Conservation (phyloP, 805 yeast genomes). For the Nakazawaea anatomiae region DNA sequence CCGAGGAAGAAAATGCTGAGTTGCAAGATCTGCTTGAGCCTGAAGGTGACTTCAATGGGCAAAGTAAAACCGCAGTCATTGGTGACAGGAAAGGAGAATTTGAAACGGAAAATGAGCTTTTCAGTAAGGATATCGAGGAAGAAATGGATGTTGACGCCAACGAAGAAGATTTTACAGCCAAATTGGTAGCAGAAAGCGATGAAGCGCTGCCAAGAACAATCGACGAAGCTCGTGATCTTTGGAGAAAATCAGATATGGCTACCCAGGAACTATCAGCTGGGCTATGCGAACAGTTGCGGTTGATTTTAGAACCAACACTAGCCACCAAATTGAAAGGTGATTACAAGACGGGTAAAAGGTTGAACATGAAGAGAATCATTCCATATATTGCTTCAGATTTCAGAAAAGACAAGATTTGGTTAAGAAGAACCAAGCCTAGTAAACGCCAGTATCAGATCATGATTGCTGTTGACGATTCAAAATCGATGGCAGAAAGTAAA, state of each 20-base stretch:
- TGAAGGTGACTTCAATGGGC: conserved; percentile 43
- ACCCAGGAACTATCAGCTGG: conserved; percentile 85
- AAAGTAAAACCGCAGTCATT: conserved; percentile 43
- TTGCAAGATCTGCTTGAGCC: conserved; percentile 17
- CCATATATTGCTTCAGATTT: conserved; percentile 97
- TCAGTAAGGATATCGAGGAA: conserved; percentile 19
- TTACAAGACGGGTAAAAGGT: conserved; percentile 92
- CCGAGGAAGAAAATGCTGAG: conserved; percentile 21
- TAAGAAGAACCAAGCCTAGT: conserved; percentile 94
- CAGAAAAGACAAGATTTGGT: conserved; percentile 97
- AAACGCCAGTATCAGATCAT: conserved; percentile 95
- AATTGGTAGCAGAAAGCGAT: conserved; percentile 17
- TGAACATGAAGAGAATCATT: conserved; percentile 95
- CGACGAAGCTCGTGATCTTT: conserved; percentile 68
- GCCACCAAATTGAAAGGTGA: conserved; percentile 96
- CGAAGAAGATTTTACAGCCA: conserved; percentile 14
- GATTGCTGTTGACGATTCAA: conserved; percentile 96
- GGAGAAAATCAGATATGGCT: conserved; percentile 80
- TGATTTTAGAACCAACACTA: conserved; percentile 90
- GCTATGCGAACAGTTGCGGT: conserved; percentile 85
- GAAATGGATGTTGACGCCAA: conserved; percentile 26
- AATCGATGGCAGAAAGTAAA: conserved; percentile 92
- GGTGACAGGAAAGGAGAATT: conserved; percentile 41
- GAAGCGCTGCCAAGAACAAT: conserved; percentile 41
- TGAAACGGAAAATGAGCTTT: conserved; percentile 22